phyloP scores from a whole-genome alignment of 495 filamentous ascomycete genomes.

The Astrocystis sublimbata region DNA sequence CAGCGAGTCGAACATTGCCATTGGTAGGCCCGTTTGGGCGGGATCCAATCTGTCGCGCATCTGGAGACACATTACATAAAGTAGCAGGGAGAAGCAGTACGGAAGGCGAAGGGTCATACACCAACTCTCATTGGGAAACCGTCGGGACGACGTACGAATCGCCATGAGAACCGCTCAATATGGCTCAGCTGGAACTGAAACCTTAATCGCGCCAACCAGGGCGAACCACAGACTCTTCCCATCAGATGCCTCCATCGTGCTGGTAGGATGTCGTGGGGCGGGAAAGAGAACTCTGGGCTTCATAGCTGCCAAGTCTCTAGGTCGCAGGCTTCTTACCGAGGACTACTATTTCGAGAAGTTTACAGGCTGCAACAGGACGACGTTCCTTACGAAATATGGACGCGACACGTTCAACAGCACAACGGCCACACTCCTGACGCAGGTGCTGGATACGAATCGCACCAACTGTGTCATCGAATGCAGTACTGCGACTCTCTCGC shows the following conservation, averaged over 20 bases:
- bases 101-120: background rate
- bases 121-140: background rate
- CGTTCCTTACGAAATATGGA: slow-evolving; percentile 62
- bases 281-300: slow-evolving; percentile 77
- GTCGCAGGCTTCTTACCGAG: slow-evolving; percentile 68
- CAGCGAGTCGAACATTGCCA: background rate
- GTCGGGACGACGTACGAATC: background rate
- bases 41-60: background rate
- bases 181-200: slow-evolving; percentile 8
- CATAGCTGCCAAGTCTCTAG: slow-evolving; percentile 71
- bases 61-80: background rate
- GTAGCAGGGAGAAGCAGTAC: background rate
- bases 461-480: slow-evolving; percentile 72
- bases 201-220: slow-evolving; percentile 32
- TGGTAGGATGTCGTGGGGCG: slow-evolving; percentile 73
- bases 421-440: slow-evolving; percentile 62
- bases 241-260: slow-evolving; percentile 66
- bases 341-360: slow-evolving; percentile 69
- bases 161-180: slow-evolving; percentile 17
- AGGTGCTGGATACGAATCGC: slow-evolving; percentile 65
- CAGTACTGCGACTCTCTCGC: slow-evolving; percentile 55
- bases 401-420: slow-evolving; percentile 61
- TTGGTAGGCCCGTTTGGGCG: background rate
- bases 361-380: slow-evolving; percentile 61
- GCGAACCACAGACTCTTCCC: slow-evolving; percentile 53